A percentile compares a stretch with the other conserved stretches of the same genome.
Evolutionary conservation across 2,329 filamentous ascomycete species (phyloP).

Genomic region (Chaetomiaceae sp.): DNA sequence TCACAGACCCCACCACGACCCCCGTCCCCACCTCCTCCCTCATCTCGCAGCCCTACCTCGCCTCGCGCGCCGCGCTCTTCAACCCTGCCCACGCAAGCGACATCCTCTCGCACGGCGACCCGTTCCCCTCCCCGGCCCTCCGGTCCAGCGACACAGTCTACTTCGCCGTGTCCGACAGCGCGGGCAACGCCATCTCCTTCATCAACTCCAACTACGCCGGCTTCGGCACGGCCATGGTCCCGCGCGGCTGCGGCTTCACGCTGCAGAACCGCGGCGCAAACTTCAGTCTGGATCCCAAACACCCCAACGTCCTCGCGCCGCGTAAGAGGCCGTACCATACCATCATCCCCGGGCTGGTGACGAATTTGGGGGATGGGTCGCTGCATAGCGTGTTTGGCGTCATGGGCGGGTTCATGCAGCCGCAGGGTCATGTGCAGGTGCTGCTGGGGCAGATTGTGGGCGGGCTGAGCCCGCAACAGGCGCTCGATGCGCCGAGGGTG

Average conservation of each 20-base stretch:
- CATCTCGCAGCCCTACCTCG: slow-evolving; percentile 69
- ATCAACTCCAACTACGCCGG: slow-evolving; percentile 94
- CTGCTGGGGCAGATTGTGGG: slow-evolving; percentile 85
- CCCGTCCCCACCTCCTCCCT: slow-evolving; percentile 67
- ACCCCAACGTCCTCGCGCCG: slow-evolving; percentile 77
- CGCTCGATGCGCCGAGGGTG: slow-evolving; percentile 85
- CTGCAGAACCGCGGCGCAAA: slow-evolving; percentile 90
- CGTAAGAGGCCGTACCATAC: slow-evolving; percentile 93
- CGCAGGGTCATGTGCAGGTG: slow-evolving; percentile 92
- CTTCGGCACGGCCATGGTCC: slow-evolving; percentile 84
- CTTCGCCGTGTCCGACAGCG: slow-evolving; percentile 75
- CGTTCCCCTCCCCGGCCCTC: slow-evolving; percentile 65
- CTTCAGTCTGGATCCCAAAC: slow-evolving; percentile 65
- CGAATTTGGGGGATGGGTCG: slow-evolving; percentile 66
- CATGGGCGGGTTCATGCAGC: slow-evolving; percentile 99
- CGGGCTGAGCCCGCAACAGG: slow-evolving; percentile 75
- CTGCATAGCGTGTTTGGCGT: slow-evolving; percentile 88
- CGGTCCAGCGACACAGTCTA: slow-evolving; percentile 91
- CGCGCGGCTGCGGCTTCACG: slow-evolving; percentile 81
- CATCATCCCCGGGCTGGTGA: slow-evolving; percentile 90
- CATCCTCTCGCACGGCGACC: slow-evolving; percentile 59
- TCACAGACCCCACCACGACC: slow-evolving; percentile 73
- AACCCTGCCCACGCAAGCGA: slow-evolving; percentile 58
- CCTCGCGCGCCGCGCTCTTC: slow-evolving; percentile 60
- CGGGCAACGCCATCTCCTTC: slow-evolving; percentile 89